Conservation (phyloP, 129 eudicot species). For the Ambrosia artemisiifolia region DNA sequence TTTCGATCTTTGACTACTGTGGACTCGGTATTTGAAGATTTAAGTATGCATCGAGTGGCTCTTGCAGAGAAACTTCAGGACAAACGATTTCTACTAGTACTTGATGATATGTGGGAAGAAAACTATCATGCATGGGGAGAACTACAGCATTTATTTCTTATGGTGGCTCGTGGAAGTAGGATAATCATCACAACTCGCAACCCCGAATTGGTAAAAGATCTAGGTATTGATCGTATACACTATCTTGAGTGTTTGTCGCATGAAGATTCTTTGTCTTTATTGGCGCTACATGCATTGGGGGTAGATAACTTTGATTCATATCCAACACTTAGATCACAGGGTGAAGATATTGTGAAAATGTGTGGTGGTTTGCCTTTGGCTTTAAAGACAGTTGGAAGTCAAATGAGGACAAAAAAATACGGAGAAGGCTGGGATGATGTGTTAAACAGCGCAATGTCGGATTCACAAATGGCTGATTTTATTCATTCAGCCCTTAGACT, state of each 20-base stretch:
- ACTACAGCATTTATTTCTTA: no score
- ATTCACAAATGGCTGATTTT: neutral
- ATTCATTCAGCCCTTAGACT: constrained; percentile 2
- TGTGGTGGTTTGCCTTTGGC: constrained; percentile 13
- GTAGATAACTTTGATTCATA: neutral
- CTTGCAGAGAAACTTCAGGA: neutral
- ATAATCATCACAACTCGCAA: neutral
- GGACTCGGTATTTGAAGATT: neutral
- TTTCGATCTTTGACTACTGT: neutral
- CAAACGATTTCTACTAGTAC: neutral
- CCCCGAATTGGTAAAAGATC: neutral
- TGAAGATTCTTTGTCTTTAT: neutral
- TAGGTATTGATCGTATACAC: neutral
- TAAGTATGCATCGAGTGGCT: neutral
- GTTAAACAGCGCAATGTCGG: neutral
- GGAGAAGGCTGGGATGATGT: neutral
- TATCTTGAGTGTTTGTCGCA: neutral
- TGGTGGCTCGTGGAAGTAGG: no score
- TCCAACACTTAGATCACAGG: neutral
- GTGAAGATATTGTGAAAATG: neutral
- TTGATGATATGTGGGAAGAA: neutral
- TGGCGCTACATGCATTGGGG: neutral
- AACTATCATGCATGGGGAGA: neutral
- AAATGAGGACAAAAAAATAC: neutral
- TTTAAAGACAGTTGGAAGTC: neutral